Conservation (phyloP, 257 asterid genomes). For the Knoxia roxburghii region DNA sequence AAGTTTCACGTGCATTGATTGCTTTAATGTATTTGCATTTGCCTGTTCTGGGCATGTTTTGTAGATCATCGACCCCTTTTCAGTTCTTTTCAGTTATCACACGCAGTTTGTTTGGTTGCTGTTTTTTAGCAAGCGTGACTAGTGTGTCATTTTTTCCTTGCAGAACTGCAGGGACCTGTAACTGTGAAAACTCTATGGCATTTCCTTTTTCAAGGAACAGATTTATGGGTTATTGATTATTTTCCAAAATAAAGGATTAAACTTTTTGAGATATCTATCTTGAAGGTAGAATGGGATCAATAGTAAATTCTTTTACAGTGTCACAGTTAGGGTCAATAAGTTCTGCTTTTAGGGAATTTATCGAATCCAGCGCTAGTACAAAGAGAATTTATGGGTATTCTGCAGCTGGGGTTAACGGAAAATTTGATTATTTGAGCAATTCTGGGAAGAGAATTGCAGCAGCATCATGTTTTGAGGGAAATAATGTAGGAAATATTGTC, state of each 20-base stretch:
- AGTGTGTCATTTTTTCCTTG: not conserved
- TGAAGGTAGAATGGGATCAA: slow-evolving; percentile 11
- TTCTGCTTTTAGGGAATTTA: slow-evolving; percentile 1
- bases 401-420: not conserved
- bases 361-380: not conserved
- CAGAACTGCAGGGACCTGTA: too few relatives aligned
- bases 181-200: too few relatives aligned
- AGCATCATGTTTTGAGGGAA: slow-evolving; percentile 3
- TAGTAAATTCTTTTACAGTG: not conserved
- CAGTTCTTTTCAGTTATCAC: not conserved
- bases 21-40: not conserved
- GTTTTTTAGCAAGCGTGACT: not conserved
- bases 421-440: not conserved
- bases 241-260: too few relatives aligned
- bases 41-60: not conserved
- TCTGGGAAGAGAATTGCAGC: slow-evolving; percentile 5
- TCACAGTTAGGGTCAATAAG: not conserved
- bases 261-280: not conserved
- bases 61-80: too few relatives aligned
- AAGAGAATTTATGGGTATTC: not conserved
- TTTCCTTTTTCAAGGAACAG: too few relatives aligned
- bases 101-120: not conserved
- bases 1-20: too few relatives aligned
- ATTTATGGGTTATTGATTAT: not conserved
- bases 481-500: not conserved